These are phyloP conservation scores for Tetrahymena malaccensis DNA, from an alignment of 73 alveolate genomes.

Conservation along the genomic window DNA sequence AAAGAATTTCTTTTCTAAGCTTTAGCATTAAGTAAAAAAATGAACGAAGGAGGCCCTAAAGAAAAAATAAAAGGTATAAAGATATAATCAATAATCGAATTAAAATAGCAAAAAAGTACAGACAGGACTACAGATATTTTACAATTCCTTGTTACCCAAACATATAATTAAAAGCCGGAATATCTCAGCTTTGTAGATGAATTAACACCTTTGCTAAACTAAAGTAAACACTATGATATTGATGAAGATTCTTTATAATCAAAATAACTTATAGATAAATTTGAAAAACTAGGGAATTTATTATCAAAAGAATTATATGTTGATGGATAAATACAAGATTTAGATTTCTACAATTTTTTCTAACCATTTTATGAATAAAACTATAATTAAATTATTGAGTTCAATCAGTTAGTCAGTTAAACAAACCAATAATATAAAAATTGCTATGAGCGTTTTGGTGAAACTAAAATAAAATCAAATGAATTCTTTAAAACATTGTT, in stretches of 20 bases:
- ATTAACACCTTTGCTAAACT: background rate
- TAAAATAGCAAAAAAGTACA: background rate
- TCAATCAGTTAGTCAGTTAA: background rate
- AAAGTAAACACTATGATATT: background rate
- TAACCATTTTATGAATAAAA: background rate
- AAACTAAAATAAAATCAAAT: background rate
- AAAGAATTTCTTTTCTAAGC: background rate
- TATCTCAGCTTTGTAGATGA: background rate
- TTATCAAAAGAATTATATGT: too few relatives aligned
- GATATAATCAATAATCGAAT: background rate
- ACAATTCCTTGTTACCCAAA: background rate
- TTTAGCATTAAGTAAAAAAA: background rate
- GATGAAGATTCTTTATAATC: background rate
- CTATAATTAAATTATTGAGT: background rate
- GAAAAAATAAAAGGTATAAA: background rate
- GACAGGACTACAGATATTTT: background rate
- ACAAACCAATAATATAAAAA: background rate
- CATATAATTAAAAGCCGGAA: background rate
- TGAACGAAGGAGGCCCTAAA: background rate
- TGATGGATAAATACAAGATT: background rate
- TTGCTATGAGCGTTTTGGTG: background rate
- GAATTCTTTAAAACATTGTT: background rate
- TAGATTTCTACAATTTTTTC: background rate
- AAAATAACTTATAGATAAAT: background rate
- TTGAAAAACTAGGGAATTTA: background rate